Evolutionary conservation across 1,139 yeast species (phyloP).

Genomic region (Suhomyces anneliseae): DNA sequence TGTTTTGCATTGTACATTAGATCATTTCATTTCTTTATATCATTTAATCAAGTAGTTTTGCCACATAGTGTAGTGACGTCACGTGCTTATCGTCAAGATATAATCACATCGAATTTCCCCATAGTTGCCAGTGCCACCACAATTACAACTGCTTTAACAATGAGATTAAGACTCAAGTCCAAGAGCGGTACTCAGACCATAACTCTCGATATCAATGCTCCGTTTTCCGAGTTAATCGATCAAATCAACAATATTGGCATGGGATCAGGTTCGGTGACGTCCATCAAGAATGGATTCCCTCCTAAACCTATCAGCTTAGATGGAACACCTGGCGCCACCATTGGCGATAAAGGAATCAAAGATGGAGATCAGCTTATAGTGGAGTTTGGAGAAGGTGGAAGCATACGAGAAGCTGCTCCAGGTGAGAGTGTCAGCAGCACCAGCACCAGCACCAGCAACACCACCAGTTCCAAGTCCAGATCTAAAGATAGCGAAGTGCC

Average conservation of each 20-base stretch:
- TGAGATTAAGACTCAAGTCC: conserved; percentile 28
- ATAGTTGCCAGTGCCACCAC: not conserved
- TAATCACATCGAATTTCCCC: too few relatives aligned
- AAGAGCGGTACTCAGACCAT: conserved; percentile 19
- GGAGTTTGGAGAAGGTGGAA: conserved; percentile 17
- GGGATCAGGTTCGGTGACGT: conserved; percentile 15
- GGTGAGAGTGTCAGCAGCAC: not conserved
- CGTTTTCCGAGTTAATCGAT: conserved; percentile 17
- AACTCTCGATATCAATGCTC: conserved; percentile 13
- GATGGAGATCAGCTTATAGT: conserved; percentile 60
- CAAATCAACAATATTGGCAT: conserved; percentile 16
- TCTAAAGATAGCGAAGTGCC: not conserved
- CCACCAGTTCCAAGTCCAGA: not conserved
- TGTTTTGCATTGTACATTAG: conserved; percentile 6
- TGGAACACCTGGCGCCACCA: conserved; percentile 28
- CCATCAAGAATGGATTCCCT: conserved; percentile 60
- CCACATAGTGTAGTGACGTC: not conserved
- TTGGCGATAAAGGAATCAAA: conserved; percentile 34
- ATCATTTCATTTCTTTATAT: conserved; percentile 5
- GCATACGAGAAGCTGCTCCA: not conserved
- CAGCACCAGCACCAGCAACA: not conserved
- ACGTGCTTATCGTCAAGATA: not conserved
- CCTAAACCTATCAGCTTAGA: conserved; percentile 45
- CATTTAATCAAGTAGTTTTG: not conserved
- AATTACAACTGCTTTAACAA: conserved; percentile 4